These are phyloP conservation scores for Amanita inopinata DNA, from an alignment of 768 basidiomycete species.

Conservation along the genomic window DNA sequence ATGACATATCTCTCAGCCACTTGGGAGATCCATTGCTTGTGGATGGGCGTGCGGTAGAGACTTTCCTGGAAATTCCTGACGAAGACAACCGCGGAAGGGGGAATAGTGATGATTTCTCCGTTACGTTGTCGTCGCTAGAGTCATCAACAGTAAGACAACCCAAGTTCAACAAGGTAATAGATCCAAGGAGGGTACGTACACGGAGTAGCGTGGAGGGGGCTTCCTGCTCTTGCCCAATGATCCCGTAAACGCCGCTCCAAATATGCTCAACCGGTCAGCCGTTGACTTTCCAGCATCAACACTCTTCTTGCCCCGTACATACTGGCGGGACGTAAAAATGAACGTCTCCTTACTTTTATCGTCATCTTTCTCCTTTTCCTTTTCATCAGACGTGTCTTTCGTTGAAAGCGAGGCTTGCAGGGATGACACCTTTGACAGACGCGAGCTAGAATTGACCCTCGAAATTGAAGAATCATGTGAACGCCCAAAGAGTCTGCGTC, in stretches of 20 bases:
- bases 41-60: conserved; percentile 33
- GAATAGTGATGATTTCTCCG: conserved; percentile 39
- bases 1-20: conserved; percentile 10
- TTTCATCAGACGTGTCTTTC: conserved; percentile 7
- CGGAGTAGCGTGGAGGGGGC: conserved; percentile 66
- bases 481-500: conserved; percentile 54
- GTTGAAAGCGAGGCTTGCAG: conserved; percentile 4
- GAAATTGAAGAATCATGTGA: conserved; percentile 35
- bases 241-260: conserved; percentile 56
- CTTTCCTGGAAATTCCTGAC: conserved; percentile 28
- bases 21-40: conserved; percentile 20
- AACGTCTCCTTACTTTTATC: conserved; percentile 24
- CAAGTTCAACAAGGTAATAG: too few relatives aligned
- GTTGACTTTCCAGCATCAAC: conserved; percentile 34
- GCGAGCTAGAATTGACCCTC: not conserved
- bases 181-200: conserved; percentile 33
- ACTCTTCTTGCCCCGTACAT: conserved; percentile 40
- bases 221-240: conserved; percentile 64
- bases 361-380: conserved; percentile 21
- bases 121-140: conserved; percentile 23
- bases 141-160: conserved; percentile 6
- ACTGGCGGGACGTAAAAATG: conserved; percentile 23
- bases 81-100: conserved; percentile 41
- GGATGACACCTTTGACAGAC: conserved; percentile 12
- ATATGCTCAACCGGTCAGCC: conserved; percentile 70